Percentiles rank a stretch among this genome's conserved stretches.
Evolutionary conservation across 768 basidiomycete genomes (phyloP).

Genomic region (Ephemerocybe angulata): DNA sequence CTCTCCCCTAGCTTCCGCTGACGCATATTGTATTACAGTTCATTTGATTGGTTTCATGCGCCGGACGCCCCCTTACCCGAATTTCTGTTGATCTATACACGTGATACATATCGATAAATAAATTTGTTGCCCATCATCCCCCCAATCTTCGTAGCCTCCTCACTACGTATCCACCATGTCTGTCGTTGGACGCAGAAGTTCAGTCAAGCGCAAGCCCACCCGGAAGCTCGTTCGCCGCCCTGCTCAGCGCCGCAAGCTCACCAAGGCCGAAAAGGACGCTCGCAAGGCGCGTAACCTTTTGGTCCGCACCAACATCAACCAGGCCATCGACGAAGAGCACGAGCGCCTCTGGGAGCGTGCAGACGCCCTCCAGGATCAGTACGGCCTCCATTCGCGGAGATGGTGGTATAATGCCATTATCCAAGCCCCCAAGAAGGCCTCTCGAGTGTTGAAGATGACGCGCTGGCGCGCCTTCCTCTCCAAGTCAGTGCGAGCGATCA

Average conservation of each 20-base stretch:
- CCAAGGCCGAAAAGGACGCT: not conserved
- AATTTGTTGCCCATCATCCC: not conserved
- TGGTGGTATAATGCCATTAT: not conserved
- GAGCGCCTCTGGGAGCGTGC: not conserved
- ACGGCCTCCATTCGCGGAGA: not conserved
- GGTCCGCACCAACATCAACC: not conserved
- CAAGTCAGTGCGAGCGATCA: not conserved
- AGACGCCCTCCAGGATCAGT: not conserved
- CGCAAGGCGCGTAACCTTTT: not conserved
- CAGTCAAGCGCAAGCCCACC: not conserved
- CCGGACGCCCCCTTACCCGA: no score
- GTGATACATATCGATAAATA: no score
- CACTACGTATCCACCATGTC: not conserved
- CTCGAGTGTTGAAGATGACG: not conserved
- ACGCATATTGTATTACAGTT: no score
- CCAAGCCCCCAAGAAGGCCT: not conserved
- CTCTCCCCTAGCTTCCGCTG: no score
- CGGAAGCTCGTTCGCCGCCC: not conserved
- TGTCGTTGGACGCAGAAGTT: not conserved
- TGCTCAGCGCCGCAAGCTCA: not conserved
- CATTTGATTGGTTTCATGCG: no score
- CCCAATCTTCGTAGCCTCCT: not conserved
- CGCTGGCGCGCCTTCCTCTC: not conserved
- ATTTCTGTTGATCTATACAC: no score
- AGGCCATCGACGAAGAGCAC: not conserved